These are phyloP conservation scores for Myriosclerotinia duriaeana DNA, from an alignment of 2,329 filamentous ascomycete species.

Conservation along the genomic window DNA sequence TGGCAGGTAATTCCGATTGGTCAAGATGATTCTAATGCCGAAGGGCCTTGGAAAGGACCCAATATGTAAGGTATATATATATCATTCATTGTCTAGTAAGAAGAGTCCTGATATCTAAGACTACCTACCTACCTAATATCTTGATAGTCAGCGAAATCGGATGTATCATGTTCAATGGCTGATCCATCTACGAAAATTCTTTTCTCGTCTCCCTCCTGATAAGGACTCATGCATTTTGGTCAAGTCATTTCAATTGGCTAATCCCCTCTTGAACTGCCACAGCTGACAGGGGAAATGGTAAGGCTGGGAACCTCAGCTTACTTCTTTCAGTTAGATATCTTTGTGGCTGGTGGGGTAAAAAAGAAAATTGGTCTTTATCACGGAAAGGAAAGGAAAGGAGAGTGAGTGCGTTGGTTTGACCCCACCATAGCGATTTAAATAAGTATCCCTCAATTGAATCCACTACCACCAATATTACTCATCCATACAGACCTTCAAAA, in stretches of 20 bases:
- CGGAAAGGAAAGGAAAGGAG: slow-evolving; percentile 9
- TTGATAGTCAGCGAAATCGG: background rate
- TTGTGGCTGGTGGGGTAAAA: slow-evolving; percentile 23
- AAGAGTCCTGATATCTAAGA: background rate
- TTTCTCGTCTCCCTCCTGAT: slow-evolving; percentile 13
- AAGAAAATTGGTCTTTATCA: background rate
- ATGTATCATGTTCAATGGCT: background rate
- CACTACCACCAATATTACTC: background rate
- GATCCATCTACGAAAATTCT: slow-evolving; percentile 12
- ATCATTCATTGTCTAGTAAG: background rate
- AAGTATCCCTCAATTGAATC: slow-evolving; percentile 20
- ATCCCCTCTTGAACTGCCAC: background rate
- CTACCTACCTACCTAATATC: too few relatives aligned
- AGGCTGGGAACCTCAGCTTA: slow-evolving; percentile 5
- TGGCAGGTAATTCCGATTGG: background rate
- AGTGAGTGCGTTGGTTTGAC: background rate
- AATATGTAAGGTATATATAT: too few relatives aligned
- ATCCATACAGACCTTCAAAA: slow-evolving; percentile 15
- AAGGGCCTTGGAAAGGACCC: too few relatives aligned
- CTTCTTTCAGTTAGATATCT: slow-evolving; percentile 27
- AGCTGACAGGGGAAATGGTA: slow-evolving; percentile 15
- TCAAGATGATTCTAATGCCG: background rate
- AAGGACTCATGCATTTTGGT: slow-evolving; percentile 18
- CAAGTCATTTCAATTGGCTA: slow-evolving; percentile 10
- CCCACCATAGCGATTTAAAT: slow-evolving; percentile 7